These are phyloP conservation scores for Colletotrichum neosansevieriae DNA, from an alignment of 2,329 filamentous ascomycete species.

Conservation along the genomic window DNA sequence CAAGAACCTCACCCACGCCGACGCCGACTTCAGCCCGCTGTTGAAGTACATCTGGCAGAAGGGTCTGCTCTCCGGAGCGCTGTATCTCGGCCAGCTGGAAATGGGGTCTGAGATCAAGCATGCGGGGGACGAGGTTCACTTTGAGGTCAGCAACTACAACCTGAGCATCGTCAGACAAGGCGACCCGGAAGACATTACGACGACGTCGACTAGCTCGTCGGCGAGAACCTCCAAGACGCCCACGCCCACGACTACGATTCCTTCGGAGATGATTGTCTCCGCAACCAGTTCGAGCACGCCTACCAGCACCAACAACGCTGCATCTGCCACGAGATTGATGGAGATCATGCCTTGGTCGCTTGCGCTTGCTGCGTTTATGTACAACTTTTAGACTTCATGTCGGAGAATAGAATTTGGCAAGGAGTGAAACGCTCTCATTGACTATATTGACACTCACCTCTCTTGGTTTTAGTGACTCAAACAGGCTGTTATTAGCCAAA, in stretches of 20 bases:
- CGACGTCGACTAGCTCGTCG: not conserved
- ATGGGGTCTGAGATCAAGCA: constrained; percentile 38
- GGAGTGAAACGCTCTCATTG: too few species aligned
- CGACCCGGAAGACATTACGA: constrained; percentile 26
- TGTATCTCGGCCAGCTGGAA: constrained; percentile 36
- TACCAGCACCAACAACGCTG: constrained; percentile 10
- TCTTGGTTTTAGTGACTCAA: too few species aligned
- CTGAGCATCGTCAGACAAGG: constrained; percentile 35
- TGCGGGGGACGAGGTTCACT: constrained; percentile 28
- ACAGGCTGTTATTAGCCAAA: too few species aligned
- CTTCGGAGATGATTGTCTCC: constrained; percentile 5
- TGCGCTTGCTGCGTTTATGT: constrained; percentile 6
- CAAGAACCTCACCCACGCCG: constrained; percentile 32
- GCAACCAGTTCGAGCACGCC: constrained; percentile 1
- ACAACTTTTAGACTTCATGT: constrained; percentile 12
- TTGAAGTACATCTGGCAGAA: constrained; percentile 38
- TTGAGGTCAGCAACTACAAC: constrained; percentile 36
- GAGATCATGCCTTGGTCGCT: constrained; percentile 8
- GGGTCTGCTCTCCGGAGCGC: constrained; percentile 32
- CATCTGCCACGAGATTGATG: not conserved
- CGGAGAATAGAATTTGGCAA: not conserved
- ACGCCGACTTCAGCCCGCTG: constrained; percentile 35
- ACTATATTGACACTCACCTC: not conserved
- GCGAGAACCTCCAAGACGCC: not conserved
- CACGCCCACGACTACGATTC: not conserved